Conservation (phyloP, 1,139 yeast species). For the Candida frijolesensis region DNA sequence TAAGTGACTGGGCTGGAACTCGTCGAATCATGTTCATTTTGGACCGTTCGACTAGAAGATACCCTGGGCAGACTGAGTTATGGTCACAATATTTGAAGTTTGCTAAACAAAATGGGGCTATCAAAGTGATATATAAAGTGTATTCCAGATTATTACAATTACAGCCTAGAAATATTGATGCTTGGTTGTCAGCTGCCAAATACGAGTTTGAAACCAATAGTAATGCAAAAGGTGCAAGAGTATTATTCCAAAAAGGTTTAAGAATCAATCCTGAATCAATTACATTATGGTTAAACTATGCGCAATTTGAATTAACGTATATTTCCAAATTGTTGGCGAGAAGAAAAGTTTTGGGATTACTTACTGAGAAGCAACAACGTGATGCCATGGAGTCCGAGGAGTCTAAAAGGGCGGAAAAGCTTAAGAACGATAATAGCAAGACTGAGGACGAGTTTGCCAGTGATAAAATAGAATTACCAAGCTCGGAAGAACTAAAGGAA, state of each 20-base stretch:
- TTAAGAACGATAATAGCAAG: slow-evolving; percentile 27
- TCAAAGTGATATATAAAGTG: slow-evolving; percentile 77
- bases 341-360: slow-evolving; percentile 76
- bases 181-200: slow-evolving; percentile 95
- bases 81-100: slow-evolving; percentile 80
- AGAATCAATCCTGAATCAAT: slow-evolving; percentile 78
- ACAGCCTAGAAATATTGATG: slow-evolving; percentile 88
- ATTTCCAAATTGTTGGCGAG: slow-evolving; percentile 82
- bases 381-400: slow-evolving; percentile 53
- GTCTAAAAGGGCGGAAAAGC: slow-evolving; percentile 23
- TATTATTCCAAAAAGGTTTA: slow-evolving; percentile 79
- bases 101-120: slow-evolving; percentile 74
- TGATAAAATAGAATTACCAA: slow-evolving; percentile 52
- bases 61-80: slow-evolving; percentile 72
- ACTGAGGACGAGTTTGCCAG: slow-evolving; percentile 30
- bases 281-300: slow-evolving; percentile 81
- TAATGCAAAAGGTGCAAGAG: slow-evolving; percentile 87
- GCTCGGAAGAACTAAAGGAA: slow-evolving; percentile 57
- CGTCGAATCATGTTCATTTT: slow-evolving; percentile 81
- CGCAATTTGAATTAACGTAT: slow-evolving; percentile 84
- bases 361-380: slow-evolving; percentile 69
- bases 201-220: slow-evolving; percentile 90
- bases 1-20: slow-evolving; percentile 87
- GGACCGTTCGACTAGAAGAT: slow-evolving; percentile 80
- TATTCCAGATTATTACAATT: slow-evolving; percentile 78